Conservation (phyloP, 2,329 filamentous ascomycete genomes). For the Fonsecaea erecta region DNA sequence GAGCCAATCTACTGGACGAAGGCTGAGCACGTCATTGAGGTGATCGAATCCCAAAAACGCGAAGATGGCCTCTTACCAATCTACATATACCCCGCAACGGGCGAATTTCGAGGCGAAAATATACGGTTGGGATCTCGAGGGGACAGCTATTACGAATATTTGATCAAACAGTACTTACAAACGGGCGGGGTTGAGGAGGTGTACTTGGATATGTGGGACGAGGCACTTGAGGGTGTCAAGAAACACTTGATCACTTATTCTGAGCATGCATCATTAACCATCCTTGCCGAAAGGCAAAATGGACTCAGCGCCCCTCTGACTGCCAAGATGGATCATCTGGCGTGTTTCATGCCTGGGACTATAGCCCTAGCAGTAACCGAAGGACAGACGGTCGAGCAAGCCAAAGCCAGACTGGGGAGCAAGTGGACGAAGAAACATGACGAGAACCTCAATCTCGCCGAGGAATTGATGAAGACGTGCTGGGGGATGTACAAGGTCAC, state of each 20-base stretch:
- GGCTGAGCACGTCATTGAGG: constrained; percentile 87
- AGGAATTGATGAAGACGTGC: constrained; percentile 93
- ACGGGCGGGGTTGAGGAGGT: constrained; percentile 83
- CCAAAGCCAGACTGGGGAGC: constrained; percentile 55
- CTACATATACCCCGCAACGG: constrained; percentile 79
- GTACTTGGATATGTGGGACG: constrained; percentile 92
- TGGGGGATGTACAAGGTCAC: constrained; percentile 97
- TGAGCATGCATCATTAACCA: constrained; percentile 76
- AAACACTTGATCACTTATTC: constrained; percentile 94
- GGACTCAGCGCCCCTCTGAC: constrained; percentile 70
- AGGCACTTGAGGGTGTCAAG: constrained; percentile 80
- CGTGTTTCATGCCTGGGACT: constrained; percentile 96
- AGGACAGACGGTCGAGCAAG: constrained; percentile 74
- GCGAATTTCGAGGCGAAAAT: constrained; percentile 79
- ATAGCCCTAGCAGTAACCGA: constrained; percentile 87
- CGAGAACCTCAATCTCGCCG: constrained; percentile 82
- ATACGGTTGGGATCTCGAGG: constrained; percentile 91
- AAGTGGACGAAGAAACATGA: constrained; percentile 78
- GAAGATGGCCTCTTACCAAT: constrained; percentile 88
- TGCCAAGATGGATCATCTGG: constrained; percentile 97
- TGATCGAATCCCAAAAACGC: constrained; percentile 80
- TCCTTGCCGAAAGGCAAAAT: constrained; percentile 81
- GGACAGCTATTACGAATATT: constrained; percentile 98
- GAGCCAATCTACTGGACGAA: constrained; percentile 91
- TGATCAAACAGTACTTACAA: constrained; percentile 97